These are phyloP conservation scores for Vairimorpha necatrix DNA, from an alignment of 371 early-diverging fungal species.

Conservation along the genomic window DNA sequence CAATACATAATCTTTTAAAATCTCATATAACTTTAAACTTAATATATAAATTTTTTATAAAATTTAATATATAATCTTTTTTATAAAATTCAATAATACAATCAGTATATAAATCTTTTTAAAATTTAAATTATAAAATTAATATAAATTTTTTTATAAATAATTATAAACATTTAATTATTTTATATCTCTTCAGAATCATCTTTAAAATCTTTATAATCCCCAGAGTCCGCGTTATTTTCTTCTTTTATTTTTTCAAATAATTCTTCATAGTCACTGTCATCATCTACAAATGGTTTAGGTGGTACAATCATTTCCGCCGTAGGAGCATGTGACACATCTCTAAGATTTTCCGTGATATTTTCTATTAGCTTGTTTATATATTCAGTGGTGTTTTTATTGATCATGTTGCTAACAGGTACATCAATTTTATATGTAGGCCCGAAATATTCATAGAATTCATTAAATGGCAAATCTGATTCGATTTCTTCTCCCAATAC, in stretches of 20 bases:
- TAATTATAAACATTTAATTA: not conserved
- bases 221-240: conserved; percentile 17
- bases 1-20: too few species aligned
- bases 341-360: conserved; percentile 80
- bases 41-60: too few species aligned
- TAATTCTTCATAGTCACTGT: conserved; percentile 61
- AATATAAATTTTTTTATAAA: too few species aligned
- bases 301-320: conserved; percentile 86
- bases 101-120: too few species aligned
- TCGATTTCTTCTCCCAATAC: conserved; percentile 60
- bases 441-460: conserved; percentile 61
- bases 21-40: too few species aligned
- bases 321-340: conserved; percentile 80
- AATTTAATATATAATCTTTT: too few species aligned
- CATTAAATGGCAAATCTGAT: conserved; percentile 60
- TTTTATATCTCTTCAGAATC: conserved; percentile 3
- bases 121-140: too few species aligned
- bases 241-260: conserved; percentile 50
- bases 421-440: conserved; percentile 65
- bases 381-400: conserved; percentile 78
- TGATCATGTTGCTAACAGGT: conserved; percentile 72
- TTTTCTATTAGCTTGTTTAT: conserved; percentile 68
- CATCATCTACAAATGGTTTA: conserved; percentile 58
- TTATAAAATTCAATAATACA: too few species aligned
- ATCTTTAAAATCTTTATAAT: conserved; percentile 29